These are phyloP conservation scores for Persicaria tinctoria DNA, from an alignment of 148 eudicot genomes.

Conservation along the genomic window DNA sequence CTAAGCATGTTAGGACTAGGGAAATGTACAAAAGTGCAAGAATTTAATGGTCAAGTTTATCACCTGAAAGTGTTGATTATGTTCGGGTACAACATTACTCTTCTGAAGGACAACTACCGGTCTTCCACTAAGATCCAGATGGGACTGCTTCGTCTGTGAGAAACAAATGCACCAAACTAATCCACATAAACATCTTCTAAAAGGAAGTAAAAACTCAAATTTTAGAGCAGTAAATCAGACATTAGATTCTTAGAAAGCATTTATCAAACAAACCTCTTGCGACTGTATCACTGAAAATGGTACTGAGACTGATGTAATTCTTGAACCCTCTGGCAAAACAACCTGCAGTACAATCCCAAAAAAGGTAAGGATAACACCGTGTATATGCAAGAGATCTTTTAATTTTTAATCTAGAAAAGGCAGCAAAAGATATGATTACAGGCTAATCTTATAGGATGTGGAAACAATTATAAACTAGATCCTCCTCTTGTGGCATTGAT, in stretches of 20 bases:
- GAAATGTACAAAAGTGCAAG: neutral
- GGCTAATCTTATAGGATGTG: neutral
- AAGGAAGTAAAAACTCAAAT: slow-evolving; percentile 1
- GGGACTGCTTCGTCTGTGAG: slow-evolving; percentile 66
- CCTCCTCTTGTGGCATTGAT: slow-evolving; percentile 8
- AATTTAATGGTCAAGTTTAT: slow-evolving; percentile 2
- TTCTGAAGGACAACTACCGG: slow-evolving; percentile 77
- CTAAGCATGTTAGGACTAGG: neutral
- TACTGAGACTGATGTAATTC: slow-evolving; percentile 61
- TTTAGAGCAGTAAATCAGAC: neutral
- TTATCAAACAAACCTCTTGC: slow-evolving; percentile 46
- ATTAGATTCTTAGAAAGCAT: neutral
- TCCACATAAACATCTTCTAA: neutral
- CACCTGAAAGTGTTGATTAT: slow-evolving; percentile 83
- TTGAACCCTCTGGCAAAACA: slow-evolving; percentile 94
- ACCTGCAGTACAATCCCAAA: slow-evolving; percentile 34
- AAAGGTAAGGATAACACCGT: neutral
- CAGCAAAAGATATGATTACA: slow-evolving; percentile 1
- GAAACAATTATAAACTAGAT: slow-evolving; percentile 1
- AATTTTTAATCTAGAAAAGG: neutral
- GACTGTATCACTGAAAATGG: slow-evolving; percentile 72
- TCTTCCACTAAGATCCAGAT: slow-evolving; percentile 86
- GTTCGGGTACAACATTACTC: slow-evolving; percentile 75
- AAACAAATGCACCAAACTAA: slow-evolving; percentile 16
- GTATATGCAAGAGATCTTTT: neutral